Base-by-base conservation (phyloP, 2,329 filamentous ascomycete species). In the Lasiodiplodia theobromae region DNA sequence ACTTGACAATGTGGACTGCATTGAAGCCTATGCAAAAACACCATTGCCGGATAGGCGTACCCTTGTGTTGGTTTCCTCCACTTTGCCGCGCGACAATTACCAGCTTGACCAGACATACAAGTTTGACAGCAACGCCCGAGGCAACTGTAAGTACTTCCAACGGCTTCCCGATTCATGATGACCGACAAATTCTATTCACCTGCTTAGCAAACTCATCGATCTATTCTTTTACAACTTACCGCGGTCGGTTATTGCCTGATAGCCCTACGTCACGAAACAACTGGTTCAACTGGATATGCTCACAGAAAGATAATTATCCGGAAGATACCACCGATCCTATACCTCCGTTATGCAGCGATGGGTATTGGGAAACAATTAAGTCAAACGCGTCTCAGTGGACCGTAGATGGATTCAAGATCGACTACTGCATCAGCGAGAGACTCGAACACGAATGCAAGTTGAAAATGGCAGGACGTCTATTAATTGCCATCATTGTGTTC, bases 21-120 rank as follows among this genome's bases (percentile, higher is more conserved):
- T 75, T 1, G 58, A 71, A 8, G 54, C 66, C 28, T 76, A 75
- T 65, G 70, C 71, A 3, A 53, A 67, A 4, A 64, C 28, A 4
- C 68, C 72, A 18, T 68, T 72, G 12, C 70, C 70, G 7, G 56
- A 66, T 21, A 47, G 69, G 23, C 60, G 69, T 4, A 72, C 71
- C n/a, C 10, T 74, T 0, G 56, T 75, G 11, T 53, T 73, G 1
- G 70, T 75, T 3, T 60, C 64, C 16, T 25, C n/a, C 11, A 62
- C 10, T n/a, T 2, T 11, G 16, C 37, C 57, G 23, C 37, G 38
- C 18, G 16, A 47, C 2, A 60, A 60, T 12, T 3, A 23, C 23
- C 23, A 23, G 23, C 23, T 23, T 1, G 23, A 2, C 23, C 1
- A 23, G 23, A 23, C 23, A 23, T 23, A n/a, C n/a, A n/a, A n/a